phyloP scores from a whole-genome alignment of 1,284 basidiomycete species.

The Malassezia japonica region DNA sequence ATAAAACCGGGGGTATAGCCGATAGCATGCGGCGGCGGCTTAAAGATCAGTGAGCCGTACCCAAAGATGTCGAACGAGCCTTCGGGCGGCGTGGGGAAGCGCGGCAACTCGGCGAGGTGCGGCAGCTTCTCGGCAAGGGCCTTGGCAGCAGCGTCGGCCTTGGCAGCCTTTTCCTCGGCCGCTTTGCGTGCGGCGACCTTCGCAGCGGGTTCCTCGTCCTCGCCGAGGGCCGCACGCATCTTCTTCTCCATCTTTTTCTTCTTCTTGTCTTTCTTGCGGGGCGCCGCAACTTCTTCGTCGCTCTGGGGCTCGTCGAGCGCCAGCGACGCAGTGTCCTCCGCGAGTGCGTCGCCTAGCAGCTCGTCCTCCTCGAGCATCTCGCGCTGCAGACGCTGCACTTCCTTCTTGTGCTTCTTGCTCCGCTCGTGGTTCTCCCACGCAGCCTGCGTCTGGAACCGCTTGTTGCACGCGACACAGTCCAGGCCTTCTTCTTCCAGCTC shows the following conservation, averaged over 20 bases:
- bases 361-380: slow-evolving; percentile 56
- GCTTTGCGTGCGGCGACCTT: not conserved
- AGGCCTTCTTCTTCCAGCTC: slow-evolving; percentile 50
- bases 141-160: not conserved
- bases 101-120: slow-evolving; percentile 8
- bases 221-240: not conserved
- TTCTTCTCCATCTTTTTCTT: slow-evolving; percentile 33
- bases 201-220: not conserved
- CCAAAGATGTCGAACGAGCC: slow-evolving; percentile 43
- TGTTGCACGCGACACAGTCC: slow-evolving; percentile 93
- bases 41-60: slow-evolving; percentile 45
- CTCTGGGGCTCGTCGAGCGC: not conserved
- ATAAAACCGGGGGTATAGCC: slow-evolving; percentile 60
- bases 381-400: slow-evolving; percentile 53
- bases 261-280: slow-evolving; percentile 29
- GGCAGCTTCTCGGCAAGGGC: slow-evolving; percentile 9
- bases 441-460: slow-evolving; percentile 80
- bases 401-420: slow-evolving; percentile 83
- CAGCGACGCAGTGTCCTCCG: slow-evolving; percentile 19
- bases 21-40: slow-evolving; percentile 45
- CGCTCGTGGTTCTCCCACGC: slow-evolving; percentile 94
- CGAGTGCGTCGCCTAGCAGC: slow-evolving; percentile 1
- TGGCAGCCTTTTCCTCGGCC: not conserved
- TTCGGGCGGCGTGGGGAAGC: slow-evolving; percentile 17
- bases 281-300: not conserved